Conservation (phyloP, 139 green algal genomes). For the Coelastrella sp. region DNA sequence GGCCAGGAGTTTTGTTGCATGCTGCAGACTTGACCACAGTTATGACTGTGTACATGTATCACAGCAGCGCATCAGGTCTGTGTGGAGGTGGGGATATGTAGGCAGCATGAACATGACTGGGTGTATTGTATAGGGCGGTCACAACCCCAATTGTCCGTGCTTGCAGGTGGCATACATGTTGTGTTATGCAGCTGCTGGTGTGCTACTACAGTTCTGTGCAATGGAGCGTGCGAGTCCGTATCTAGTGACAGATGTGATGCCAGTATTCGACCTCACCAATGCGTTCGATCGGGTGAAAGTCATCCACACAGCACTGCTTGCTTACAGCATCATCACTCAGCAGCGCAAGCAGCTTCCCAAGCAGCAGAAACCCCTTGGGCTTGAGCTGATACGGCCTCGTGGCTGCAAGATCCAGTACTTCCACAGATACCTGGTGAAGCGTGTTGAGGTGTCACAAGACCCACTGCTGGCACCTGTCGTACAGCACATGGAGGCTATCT, state of each 20-base stretch:
- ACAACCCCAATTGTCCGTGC: not conserved
- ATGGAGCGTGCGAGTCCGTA: not conserved
- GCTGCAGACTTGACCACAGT: too few relatives aligned
- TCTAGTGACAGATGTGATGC: not conserved
- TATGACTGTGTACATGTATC: too few relatives aligned
- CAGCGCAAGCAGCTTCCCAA: not conserved
- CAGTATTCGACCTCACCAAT: not conserved
- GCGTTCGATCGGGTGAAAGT: not conserved
- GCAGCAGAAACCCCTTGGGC: not conserved
- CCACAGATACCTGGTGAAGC: not conserved
- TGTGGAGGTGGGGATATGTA: too few relatives aligned
- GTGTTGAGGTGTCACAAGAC: not conserved
- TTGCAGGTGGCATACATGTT: constrained; percentile 2
- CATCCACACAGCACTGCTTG: not conserved
- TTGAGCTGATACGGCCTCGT: not conserved
- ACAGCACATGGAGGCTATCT: not conserved
- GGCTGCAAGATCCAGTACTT: not conserved
- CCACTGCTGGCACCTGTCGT: not conserved
- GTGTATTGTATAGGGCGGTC: not conserved
- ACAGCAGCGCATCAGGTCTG: too few relatives aligned
- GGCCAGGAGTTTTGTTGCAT: not conserved
- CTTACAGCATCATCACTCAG: not conserved
- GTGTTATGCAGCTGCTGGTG: constrained; percentile 1
- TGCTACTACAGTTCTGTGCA: not conserved
- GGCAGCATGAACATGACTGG: too few relatives aligned